Evolutionary conservation across 805 yeast species (phyloP).

Genomic region (Candida insectalens): DNA sequence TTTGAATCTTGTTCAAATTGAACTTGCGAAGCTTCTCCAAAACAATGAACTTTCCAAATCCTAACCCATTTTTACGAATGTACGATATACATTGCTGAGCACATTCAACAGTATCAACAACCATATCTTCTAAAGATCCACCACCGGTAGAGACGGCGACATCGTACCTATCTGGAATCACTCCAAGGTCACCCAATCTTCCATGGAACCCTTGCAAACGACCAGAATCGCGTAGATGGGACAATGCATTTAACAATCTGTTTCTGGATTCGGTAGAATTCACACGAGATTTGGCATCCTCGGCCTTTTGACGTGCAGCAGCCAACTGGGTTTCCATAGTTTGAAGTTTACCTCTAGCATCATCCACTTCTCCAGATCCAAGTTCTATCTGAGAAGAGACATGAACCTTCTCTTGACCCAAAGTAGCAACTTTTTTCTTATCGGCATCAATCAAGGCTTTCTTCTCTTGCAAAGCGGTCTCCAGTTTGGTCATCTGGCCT

Average conservation of each 20-base stretch:
- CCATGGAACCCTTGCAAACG: slow-evolving; percentile 83
- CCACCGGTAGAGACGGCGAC: slow-evolving; percentile 93
- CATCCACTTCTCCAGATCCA: slow-evolving; percentile 48
- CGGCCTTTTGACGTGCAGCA: slow-evolving; percentile 47
- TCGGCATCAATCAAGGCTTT: slow-evolving; percentile 30
- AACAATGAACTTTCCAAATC: slow-evolving; percentile 82
- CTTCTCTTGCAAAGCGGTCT: slow-evolving; percentile 30
- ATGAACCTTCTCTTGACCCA: slow-evolving; percentile 38
- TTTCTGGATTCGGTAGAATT: slow-evolving; percentile 56
- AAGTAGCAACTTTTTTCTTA: slow-evolving; percentile 34
- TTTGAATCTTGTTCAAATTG: slow-evolving; percentile 44
- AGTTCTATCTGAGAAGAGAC: slow-evolving; percentile 42
- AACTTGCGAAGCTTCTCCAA: slow-evolving; percentile 63
- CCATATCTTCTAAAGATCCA: slow-evolving; percentile 84
- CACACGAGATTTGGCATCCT: slow-evolving; percentile 56
- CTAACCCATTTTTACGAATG: slow-evolving; percentile 71
- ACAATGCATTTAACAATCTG: slow-evolving; percentile 60
- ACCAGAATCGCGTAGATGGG: slow-evolving; percentile 67
- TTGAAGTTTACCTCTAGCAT: slow-evolving; percentile 40
- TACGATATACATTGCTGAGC: slow-evolving; percentile 65
- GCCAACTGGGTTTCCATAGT: slow-evolving; percentile 44
- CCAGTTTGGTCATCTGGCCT: slow-evolving; percentile 34
- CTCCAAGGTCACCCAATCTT: slow-evolving; percentile 86
- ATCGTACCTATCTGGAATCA: slow-evolving; percentile 80
- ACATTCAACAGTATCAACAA: slow-evolving; percentile 66